Evolutionary conservation across 2,329 filamentous ascomycete species (phyloP), one percentile per base, ranked within the genome.

Genomic region (Nectriaceae sp.): DNA sequence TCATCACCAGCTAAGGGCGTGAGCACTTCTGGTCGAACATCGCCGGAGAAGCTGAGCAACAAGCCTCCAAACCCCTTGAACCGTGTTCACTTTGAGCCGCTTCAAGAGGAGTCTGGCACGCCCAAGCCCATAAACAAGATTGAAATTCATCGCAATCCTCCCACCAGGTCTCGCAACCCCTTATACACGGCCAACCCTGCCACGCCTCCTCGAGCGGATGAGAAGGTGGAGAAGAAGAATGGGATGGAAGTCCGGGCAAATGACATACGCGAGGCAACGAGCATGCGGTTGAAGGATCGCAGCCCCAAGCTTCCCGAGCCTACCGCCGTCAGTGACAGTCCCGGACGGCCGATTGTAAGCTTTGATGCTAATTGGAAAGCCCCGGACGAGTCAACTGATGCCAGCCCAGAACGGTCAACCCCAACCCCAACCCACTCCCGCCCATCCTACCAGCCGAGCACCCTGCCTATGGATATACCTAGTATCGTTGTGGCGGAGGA

Each of bases 301-400:
- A 97, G 91, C 70, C 73, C 85, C 48, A 95, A 89, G 66, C 77
- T 97, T 53, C 93, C 92, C 21, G 93, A 88, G 64, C 93, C 93
- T 56, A 90, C 89, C 46, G 87, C 89, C 64, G 92, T 97, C 70
- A 97, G 91, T 74, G 88, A 97, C 74, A 88, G 82, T 65, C 88
- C 89, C 61, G 90, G 90, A 61, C 85, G 93, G 66, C 93, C 93
- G 55, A 97, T 97, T 77, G 93, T 97, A 78, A 97, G 93, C 80
- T 97, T 97, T 79, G 83, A 96, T 72, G 82, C 82, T 64, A 82
- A 87, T 67, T 96, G 90, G 85, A 88, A 84, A 77, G 81, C 84
- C 65, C 82, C 81, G 67, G 84, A 88, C 67, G 77, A 81, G 76
- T 77, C 76, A 70, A 78, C 88, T 78, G 87, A 90, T 83, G 72